Evolutionary conservation across 768 basidiomycete genomes (phyloP).

Genomic region (Cystobasidium tubakii): DNA sequence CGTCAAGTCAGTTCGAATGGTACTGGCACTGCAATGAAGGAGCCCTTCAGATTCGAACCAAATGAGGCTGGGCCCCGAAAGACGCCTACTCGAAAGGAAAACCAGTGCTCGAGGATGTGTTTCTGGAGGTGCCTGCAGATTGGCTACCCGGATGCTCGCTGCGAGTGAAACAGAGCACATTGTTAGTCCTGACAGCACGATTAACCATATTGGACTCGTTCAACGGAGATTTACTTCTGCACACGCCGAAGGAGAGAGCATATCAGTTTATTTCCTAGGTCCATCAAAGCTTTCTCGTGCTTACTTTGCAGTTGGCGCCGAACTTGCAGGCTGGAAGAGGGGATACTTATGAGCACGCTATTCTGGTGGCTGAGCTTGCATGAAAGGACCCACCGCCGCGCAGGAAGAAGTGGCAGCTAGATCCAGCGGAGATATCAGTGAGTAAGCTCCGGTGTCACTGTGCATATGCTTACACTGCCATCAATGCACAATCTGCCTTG

Average conservation of each 20-base stretch:
- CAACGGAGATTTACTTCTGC: no score
- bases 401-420: conserved; percentile 36
- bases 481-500: background rate
- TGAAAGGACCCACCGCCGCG: conserved; percentile 1
- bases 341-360: background rate
- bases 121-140: background rate
- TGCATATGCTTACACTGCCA: conserved; percentile 1
- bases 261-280: no score
- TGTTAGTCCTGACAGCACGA: no score
- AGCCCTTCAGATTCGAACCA: background rate
- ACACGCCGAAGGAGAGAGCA: no score
- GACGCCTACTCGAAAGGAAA: conserved; percentile 23
- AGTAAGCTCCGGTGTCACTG: background rate
- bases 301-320: conserved; percentile 28
- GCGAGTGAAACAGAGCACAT: background rate
- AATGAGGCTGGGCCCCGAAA: background rate
- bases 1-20: conserved; percentile 32
- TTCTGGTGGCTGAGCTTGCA: background rate
- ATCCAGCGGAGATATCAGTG: no score
- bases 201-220: no score
- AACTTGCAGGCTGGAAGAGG: conserved; percentile 14
- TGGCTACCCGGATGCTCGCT: conserved; percentile 26
- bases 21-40: conserved; percentile 18
- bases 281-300: background rate
- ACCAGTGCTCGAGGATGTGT: background rate